Conservation (phyloP, 2,329 filamentous ascomycete species). For the Neoscytalidium dimidiatum region DNA sequence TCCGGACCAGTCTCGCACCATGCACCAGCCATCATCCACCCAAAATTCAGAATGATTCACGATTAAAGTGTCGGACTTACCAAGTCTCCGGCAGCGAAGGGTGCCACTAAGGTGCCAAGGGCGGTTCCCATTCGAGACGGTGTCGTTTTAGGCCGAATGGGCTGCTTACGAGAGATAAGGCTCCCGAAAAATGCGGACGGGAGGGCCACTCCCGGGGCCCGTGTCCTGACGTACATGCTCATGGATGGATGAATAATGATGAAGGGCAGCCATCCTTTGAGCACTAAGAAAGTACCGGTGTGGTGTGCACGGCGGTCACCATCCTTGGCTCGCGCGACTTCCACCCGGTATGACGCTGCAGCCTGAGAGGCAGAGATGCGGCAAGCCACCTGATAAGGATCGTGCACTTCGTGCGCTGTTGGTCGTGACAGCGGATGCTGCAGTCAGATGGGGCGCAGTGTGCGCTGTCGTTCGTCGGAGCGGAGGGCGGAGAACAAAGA, state of each 20-base stretch:
- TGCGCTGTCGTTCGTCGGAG: neutral
- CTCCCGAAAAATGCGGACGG: neutral
- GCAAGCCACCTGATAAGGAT: neutral
- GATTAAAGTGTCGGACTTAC: neutral
- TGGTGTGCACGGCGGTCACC: neutral
- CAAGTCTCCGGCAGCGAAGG: neutral
- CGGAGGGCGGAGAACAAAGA: neutral
- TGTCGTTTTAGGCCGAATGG: neutral
- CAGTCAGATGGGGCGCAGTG: neutral
- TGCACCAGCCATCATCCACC: neutral
- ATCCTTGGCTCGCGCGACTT: neutral
- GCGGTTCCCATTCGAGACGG: neutral
- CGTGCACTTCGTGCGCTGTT: neutral
- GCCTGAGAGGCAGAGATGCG: neutral
- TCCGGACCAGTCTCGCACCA: neutral
- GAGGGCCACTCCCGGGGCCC: neutral
- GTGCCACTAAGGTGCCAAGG: neutral
- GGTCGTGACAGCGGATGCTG: neutral
- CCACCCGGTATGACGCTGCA: neutral
- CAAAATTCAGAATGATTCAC: neutral
- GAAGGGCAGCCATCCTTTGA: neutral
- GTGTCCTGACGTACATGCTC: no score
- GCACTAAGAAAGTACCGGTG: neutral
- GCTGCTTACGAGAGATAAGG: conserved; percentile 6
- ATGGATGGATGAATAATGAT: neutral